Evolutionary conservation across 768 basidiomycete genomes (phyloP).

Genomic region (Rhizopogon rudus): DNA sequence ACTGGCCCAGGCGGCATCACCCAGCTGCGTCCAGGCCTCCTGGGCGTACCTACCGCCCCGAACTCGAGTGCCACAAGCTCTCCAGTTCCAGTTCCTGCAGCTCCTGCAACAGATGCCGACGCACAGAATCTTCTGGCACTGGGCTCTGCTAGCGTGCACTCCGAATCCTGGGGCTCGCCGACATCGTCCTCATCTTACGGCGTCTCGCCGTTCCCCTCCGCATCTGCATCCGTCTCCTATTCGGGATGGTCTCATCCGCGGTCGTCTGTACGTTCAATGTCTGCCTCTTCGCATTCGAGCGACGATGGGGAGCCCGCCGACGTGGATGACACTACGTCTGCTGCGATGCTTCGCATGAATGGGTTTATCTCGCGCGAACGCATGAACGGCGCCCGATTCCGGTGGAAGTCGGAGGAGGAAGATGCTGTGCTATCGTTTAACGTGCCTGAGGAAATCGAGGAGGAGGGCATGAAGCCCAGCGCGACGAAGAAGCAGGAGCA

Average conservation of each 20-base stretch:
- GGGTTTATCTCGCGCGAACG: slow-evolving; percentile 24
- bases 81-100: slow-evolving; percentile 29
- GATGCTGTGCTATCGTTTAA: slow-evolving; percentile 35
- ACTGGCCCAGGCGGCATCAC: slow-evolving; percentile 37
- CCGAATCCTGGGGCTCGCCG: slow-evolving; percentile 31
- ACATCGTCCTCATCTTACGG: slow-evolving; percentile 24
- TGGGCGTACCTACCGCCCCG: slow-evolving; percentile 33
- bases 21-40: slow-evolving; percentile 54
- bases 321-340: slow-evolving; percentile 9
- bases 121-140: slow-evolving; percentile 23
- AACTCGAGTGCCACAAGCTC: slow-evolving; percentile 6
- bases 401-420: slow-evolving; percentile 40
- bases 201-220: slow-evolving; percentile 18
- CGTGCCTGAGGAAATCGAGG: slow-evolving; percentile 45
- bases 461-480: slow-evolving; percentile 24
- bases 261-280: slow-evolving; percentile 43
- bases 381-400: slow-evolving; percentile 18
- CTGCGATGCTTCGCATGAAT: slow-evolving; percentile 3
- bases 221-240: slow-evolving; percentile 15
- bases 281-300: slow-evolving; percentile 33
- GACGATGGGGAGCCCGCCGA: slow-evolving; percentile 29
- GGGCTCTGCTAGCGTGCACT: slow-evolving; percentile 16
- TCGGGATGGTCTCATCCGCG: slow-evolving; percentile 51
- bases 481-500: slow-evolving; percentile 12
- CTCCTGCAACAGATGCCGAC: slow-evolving; percentile 16